These are phyloP conservation scores for Jatropha curcas DNA, from an alignment of 345 rosid genomes.

Conservation along the genomic window DNA sequence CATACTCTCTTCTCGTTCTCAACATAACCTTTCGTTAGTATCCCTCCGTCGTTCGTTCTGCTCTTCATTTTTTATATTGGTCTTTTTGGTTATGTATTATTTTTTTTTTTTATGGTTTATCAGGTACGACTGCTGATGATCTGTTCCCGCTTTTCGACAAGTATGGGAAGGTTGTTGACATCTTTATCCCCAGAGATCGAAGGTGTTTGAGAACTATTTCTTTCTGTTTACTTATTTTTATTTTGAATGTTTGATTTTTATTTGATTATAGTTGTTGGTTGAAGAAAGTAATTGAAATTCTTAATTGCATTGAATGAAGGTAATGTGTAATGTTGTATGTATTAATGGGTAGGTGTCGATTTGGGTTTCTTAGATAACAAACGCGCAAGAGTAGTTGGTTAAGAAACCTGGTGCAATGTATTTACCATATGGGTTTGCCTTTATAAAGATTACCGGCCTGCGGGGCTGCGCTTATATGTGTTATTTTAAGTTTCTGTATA, in stretches of 20 bases:
- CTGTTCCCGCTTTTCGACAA: slow-evolving; percentile 80
- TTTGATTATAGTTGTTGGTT: not conserved
- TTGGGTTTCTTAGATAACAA: no score
- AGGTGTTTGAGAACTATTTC: slow-evolving; percentile 36
- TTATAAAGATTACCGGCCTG: no score
- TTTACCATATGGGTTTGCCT: no score
- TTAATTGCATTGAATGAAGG: not conserved
- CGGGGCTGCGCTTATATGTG: no score
- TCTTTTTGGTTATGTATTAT: not conserved
- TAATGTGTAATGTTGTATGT: no score
- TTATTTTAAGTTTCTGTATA: no score
- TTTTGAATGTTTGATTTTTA: not conserved
- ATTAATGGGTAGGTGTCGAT: no score
- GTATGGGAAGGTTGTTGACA: slow-evolving; percentile 88
- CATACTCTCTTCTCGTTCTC: slow-evolving; percentile 70
- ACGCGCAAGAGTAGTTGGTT: no score
- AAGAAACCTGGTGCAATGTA: no score
- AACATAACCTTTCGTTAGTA: slow-evolving; percentile 78
- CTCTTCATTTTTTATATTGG: not conserved
- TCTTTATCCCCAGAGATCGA: slow-evolving; percentile 83
- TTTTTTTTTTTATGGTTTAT: not conserved
- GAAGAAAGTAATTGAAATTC: not conserved
- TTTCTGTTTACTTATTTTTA: not conserved
- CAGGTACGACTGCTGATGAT: slow-evolving; percentile 87
- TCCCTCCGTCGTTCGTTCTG: not conserved